Base-by-base conservation (phyloP, 1,284 basidiomycete genomes). In the Phylloporus sp. region DNA sequence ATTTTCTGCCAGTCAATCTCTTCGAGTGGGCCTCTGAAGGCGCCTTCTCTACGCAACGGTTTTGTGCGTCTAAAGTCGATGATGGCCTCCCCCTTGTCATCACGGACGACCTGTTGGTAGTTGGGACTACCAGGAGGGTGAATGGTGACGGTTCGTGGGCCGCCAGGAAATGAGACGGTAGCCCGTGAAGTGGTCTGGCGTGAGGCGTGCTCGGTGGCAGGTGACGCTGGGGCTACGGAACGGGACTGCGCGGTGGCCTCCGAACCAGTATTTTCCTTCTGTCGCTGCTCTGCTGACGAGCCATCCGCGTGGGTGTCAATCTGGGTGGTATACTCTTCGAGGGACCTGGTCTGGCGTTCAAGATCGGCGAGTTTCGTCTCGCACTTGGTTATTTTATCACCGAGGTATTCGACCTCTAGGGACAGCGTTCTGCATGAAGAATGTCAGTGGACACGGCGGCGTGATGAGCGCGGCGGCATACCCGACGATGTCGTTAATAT, bases 111-210 rank as follows among this genome's bases (percentile, higher is more conserved):
- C 1, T 73, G 41, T 17, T 68, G 71, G 58, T 68, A 68, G 35
- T 45, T 35, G 14, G 73, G 65, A 43, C 74, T 74, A 5, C 27
- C 37, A 0, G 71, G 74, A 7, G 76, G 73, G 17, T 75, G 75
- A n/a, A 78, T 77, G 4, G 74, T 75, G 39, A 75, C 2, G n/a
- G 74, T 76, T 17, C 74, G 73, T 3, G 76, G 63, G 15, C 75
- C 71, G 0, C 75, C 76, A 5, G 76, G 76, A 23, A 77, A 75
- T 0, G 67, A 68, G 39, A 75, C n/a, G 27, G 66, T 4, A 5
- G 73, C 75, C 20, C 25, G 62, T 49, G 71, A 63, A 11, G 64
- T 37, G 14, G n/a, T 5, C 20, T 37, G 35, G n/a, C 15, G 7
- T 8, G 19, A 5, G 27, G 0, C 0, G n/a, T 53, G 15, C n/a